A percentile compares a stretch with the other conserved stretches of the same genome.
Conservation (phyloP, 2,329 filamentous ascomycete genomes). For the Pestalotiopsis fici region DNA sequence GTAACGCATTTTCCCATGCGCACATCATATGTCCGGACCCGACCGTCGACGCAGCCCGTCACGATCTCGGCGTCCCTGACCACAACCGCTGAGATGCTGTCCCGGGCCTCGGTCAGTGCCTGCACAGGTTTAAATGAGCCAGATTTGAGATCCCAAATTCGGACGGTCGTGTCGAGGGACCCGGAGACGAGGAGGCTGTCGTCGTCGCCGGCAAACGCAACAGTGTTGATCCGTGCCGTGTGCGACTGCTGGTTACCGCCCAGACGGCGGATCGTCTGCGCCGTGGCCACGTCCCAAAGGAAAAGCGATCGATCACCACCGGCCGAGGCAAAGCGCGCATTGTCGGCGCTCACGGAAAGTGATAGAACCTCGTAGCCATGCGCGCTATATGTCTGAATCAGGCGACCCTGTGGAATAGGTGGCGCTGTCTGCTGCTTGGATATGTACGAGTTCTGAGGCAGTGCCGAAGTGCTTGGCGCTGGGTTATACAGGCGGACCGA, state of each 20-base stretch:
- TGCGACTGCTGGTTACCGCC: conserved; percentile 27
- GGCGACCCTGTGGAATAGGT: conserved; percentile 48
- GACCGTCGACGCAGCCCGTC: conserved; percentile 80
- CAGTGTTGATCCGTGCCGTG: conserved; percentile 30
- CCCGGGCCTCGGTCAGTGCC: conserved; percentile 71
- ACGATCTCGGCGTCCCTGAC: conserved; percentile 61
- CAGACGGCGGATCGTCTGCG: conserved; percentile 76
- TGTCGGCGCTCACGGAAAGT: conserved; percentile 72
- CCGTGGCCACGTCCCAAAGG: conserved; percentile 89
- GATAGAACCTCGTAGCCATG: conserved; percentile 93
- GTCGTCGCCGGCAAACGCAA: conserved; percentile 75
- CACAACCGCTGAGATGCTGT: conserved; percentile 59
- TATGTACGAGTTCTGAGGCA: conserved; percentile 21
- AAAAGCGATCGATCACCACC: conserved; percentile 92
- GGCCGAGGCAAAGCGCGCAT: conserved; percentile 81
- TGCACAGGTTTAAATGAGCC: conserved; percentile 65
- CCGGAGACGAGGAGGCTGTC: conserved; percentile 74
- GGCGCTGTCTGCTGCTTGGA: conserved; percentile 36
- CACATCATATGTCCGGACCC: conserved; percentile 80
- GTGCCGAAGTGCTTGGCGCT: conserved; percentile 41
- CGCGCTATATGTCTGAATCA: conserved; percentile 85
- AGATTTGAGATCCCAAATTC: conserved; percentile 71
- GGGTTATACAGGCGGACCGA: conserved; percentile 86
- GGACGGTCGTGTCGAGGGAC: conserved; percentile 74
- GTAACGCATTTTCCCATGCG: conserved; percentile 70